Percentiles rank a stretch among this genome's conserved stretches.
Evolutionary conservation across 306 rosid genomes (phyloP).

Genomic region (Casuarina cunninghamiana): DNA sequence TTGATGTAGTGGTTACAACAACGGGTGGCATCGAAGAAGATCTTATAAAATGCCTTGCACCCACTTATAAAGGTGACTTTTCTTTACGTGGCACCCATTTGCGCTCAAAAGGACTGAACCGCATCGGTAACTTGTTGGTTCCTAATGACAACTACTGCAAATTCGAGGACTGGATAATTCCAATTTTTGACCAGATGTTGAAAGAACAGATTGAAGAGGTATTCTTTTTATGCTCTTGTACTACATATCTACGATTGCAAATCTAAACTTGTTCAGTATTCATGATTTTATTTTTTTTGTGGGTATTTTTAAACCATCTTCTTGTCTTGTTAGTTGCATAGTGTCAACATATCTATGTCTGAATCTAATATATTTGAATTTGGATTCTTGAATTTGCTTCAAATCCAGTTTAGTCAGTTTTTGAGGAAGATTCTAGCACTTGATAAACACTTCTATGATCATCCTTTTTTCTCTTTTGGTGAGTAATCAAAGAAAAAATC

Average conservation of each 20-base stretch:
- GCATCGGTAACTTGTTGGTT: slow-evolving; percentile 85
- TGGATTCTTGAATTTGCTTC: background rate
- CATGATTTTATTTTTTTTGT: background rate
- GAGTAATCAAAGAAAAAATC: background rate
- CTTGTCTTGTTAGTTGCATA: background rate
- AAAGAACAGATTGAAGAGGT: slow-evolving; percentile 73
- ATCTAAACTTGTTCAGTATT: background rate
- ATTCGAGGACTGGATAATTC: slow-evolving; percentile 93
- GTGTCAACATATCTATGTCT: background rate
- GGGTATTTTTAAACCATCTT: background rate
- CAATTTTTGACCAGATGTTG: slow-evolving; percentile 85
- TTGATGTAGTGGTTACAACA: slow-evolving; percentile 85
- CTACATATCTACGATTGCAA: background rate
- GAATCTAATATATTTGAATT: background rate
- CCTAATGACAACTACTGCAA: slow-evolving; percentile 89
- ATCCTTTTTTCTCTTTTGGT: background rate
- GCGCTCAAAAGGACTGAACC: slow-evolving; percentile 82
- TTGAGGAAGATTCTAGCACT: background rate
- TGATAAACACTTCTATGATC: background rate
- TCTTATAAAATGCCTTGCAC: slow-evolving; percentile 86
- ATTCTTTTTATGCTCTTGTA: slow-evolving; percentile 13
- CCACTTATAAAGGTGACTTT: slow-evolving; percentile 79
- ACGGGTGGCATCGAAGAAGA: slow-evolving; percentile 96
- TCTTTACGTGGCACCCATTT: slow-evolving; percentile 61
- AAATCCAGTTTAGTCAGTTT: background rate